Evolutionary conservation across 371 early-diverging fungal genomes (phyloP).

Genomic region (Mucor ambiguus): DNA sequence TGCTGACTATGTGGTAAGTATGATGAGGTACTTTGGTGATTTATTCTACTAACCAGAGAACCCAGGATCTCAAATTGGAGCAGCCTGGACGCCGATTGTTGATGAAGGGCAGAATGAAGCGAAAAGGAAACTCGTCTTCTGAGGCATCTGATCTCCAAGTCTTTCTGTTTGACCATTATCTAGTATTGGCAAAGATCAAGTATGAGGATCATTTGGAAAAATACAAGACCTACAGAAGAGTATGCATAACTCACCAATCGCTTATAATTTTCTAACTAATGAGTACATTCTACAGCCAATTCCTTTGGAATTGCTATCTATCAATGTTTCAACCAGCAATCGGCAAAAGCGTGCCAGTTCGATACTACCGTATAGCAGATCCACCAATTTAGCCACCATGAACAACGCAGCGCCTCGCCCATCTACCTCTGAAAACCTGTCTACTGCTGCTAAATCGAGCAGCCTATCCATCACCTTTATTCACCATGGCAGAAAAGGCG

Average conservation of each 20-base stretch:
- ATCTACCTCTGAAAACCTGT: not conserved
- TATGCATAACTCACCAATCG: slow-evolving; percentile 10
- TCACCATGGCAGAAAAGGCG: slow-evolving; percentile 75
- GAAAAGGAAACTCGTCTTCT: slow-evolving; percentile 61
- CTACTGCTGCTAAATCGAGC: slow-evolving; percentile 24
- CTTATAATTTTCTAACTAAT: not conserved
- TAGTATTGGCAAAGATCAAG: slow-evolving; percentile 75
- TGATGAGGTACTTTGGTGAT: slow-evolving; percentile 10
- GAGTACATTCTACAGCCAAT: slow-evolving; percentile 56
- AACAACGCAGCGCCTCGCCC: slow-evolving; percentile 22
- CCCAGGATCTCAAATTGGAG: slow-evolving; percentile 49
- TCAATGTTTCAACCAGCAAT: slow-evolving; percentile 64
- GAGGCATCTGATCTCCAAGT: slow-evolving; percentile 69
- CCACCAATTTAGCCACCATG: not conserved
- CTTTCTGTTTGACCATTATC: slow-evolving; percentile 85
- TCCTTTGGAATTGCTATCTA: slow-evolving; percentile 70
- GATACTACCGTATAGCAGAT: slow-evolving; percentile 39
- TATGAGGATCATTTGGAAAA: slow-evolving; percentile 31
- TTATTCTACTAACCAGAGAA: slow-evolving; percentile 21
- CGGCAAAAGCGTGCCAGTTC: slow-evolving; percentile 42
- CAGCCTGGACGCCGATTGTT: slow-evolving; percentile 62
- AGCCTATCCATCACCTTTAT: slow-evolving; percentile 71
- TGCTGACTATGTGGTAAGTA: slow-evolving; percentile 66
- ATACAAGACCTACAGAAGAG: slow-evolving; percentile 46
- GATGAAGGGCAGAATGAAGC: slow-evolving; percentile 80